Conservation (phyloP, 306 rosid species). For the Lathyrus oleraceus region DNA sequence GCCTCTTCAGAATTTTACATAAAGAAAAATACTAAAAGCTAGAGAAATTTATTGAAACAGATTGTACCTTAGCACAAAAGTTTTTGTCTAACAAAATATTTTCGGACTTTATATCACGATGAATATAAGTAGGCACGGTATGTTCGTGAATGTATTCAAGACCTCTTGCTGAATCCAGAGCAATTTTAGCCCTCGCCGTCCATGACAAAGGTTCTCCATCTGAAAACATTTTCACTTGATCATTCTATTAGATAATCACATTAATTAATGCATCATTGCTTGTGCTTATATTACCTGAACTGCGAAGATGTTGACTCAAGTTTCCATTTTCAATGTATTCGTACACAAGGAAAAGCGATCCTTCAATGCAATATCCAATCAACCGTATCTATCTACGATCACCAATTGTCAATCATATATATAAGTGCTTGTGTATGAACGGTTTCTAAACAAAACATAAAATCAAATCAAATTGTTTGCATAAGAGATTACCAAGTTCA, state of each 20-base stretch:
- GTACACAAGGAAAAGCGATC: constrained; percentile 80
- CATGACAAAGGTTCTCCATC: constrained; percentile 74
- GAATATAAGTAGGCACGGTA: constrained; percentile 83
- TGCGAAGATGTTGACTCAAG: constrained; percentile 73
- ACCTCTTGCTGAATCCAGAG: constrained; percentile 92
- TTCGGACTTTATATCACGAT: constrained; percentile 91
- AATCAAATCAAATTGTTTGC: not conserved
- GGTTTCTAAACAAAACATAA: not conserved
- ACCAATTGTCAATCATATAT: not conserved
- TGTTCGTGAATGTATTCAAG: constrained; percentile 95
- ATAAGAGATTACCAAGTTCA: constrained; percentile 60
- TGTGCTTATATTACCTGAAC: constrained; percentile 57
- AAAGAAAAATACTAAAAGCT: not conserved
- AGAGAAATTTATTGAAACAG: not conserved
- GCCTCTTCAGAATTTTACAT: not conserved
- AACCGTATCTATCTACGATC: constrained; percentile 58
- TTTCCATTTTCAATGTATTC: constrained; percentile 90
- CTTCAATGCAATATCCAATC: constrained; percentile 84
- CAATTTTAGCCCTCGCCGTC: constrained; percentile 81
- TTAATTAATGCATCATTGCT: not conserved
- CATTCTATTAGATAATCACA: not conserved
- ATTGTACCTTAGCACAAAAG: constrained; percentile 59
- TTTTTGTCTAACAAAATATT: constrained; percentile 78
- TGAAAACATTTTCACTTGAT: constrained; percentile 23
- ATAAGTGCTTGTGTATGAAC: not conserved